These are phyloP conservation scores for Penicillium odoratum DNA, from an alignment of 495 filamentous ascomycete species.

Conservation along the genomic window DNA sequence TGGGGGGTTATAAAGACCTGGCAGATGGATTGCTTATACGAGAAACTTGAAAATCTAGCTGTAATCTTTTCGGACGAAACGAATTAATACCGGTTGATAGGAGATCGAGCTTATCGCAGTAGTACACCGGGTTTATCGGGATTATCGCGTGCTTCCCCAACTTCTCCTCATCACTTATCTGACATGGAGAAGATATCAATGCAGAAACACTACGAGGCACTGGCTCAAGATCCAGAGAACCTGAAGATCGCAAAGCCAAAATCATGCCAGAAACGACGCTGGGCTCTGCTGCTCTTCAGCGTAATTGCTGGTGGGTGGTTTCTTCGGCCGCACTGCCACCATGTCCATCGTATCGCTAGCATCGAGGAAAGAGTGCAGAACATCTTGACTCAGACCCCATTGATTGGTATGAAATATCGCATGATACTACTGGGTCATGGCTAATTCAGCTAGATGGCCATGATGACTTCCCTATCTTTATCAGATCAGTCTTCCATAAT, in stretches of 20 bases:
- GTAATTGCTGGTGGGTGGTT: conserved; percentile 21
- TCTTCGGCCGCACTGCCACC: conserved; percentile 14
- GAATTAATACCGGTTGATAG: no score
- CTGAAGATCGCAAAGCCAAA: background rate
- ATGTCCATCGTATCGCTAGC: conserved; percentile 25
- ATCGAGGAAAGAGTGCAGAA: conserved; percentile 66
- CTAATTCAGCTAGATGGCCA: conserved; percentile 69
- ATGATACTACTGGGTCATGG: background rate
- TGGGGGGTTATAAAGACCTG: no score
- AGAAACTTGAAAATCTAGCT: no score
- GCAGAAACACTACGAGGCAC: background rate
- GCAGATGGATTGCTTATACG: no score
- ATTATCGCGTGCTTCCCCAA: background rate
- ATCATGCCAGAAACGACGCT: conserved; percentile 2
- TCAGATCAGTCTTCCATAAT: conserved; percentile 69
- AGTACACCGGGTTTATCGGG: background rate
- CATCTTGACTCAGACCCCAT: conserved; percentile 65
- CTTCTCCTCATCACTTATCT: background rate
- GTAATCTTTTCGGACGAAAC: no score
- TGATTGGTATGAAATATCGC: conserved; percentile 63
- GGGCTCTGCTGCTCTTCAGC: conserved; percentile 14
- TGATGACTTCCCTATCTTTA: conserved; percentile 78
- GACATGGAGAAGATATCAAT: conserved; percentile 1
- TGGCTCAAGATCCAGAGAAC: conserved; percentile 1
- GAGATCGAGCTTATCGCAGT: no score